A percentile compares a stretch with the other conserved stretches of the same genome.
phyloP scores from a whole-genome alignment of 2,329 filamentous ascomycete genomes.

The Ascochyta viciae-villosae region DNA sequence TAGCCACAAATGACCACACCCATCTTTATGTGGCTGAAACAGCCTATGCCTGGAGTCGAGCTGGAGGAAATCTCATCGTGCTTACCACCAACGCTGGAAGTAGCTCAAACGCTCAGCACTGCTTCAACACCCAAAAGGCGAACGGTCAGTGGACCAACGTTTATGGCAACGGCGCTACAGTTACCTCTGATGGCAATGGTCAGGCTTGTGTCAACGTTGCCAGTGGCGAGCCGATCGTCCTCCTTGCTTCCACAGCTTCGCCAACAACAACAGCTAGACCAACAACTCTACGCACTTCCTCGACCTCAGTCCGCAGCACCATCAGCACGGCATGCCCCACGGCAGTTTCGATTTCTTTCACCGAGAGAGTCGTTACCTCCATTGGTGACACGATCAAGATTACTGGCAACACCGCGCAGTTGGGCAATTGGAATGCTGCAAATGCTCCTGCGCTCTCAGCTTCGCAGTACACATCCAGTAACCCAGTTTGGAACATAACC shows the following conservation, averaged over 20 bases:
- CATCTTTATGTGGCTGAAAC: conserved; percentile 53
- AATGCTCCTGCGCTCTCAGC: conserved; percentile 52
- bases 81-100: conserved; percentile 56
- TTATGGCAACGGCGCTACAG: conserved; percentile 47
- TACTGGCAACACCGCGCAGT: conserved; percentile 52
- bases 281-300: conserved; percentile 17
- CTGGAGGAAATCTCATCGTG: conserved; percentile 54
- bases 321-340: conserved; percentile 34
- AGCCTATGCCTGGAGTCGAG: conserved; percentile 57
- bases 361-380: conserved; percentile 55
- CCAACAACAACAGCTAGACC: conserved; percentile 10
- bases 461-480: conserved; percentile 52
- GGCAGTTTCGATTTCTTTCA: conserved; percentile 52
- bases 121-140: conserved; percentile 51
- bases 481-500: conserved; percentile 57
- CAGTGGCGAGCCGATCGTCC: conserved; percentile 55
- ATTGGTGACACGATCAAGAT: conserved; percentile 59
- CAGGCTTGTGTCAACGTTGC: conserved; percentile 52
- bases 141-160: conserved; percentile 53
- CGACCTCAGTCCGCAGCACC: neutral
- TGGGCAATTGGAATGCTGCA: conserved; percentile 54
- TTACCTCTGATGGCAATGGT: conserved; percentile 51
- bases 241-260: conserved; percentile 33
- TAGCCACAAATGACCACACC: conserved; percentile 54
- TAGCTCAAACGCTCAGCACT: conserved; percentile 50